Base-by-base conservation (phyloP, 176 grass and related monocot species). In the Raddia guianensis region DNA sequence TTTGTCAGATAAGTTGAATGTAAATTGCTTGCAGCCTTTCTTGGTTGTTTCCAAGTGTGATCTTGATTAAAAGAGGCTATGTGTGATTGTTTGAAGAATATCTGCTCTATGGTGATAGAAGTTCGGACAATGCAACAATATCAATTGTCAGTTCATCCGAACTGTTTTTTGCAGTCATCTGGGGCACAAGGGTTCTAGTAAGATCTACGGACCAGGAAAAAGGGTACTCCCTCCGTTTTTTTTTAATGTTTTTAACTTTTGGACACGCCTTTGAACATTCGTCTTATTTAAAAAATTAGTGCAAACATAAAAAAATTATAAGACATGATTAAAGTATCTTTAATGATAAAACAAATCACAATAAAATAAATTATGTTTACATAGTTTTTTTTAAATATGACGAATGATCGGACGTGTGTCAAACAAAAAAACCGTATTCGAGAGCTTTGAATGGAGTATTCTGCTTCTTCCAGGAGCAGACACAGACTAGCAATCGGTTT, bases 91-190 rank as follows among this genome's bases (percentile, higher is more conserved):
- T 15, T 51, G 70, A 52, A 7, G 15, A 67, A 80, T 75, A 48
- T 13, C 68, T 62, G 47, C 9, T 37, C 48, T 54, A 49, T 5
- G 20, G 8, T 66, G 15, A 49, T 49, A 46, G 27, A 89, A 68
- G 49, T 48, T 84, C 81, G 21, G 45, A 57, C 47, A 37, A 47
- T 68, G 15, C 7, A 19, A 89, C 43, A 66, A 72, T 51, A 32
- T 50, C 72, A 77, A 77, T 51, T 69, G 45, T 63, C 49, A 65
- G 32, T 68, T 62, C 40, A 12, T 52, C 48, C 52, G 82, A 70
- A 88, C 79, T 55, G 8, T n/a, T 66, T 66, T 57, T 9, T 66
- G 49, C 46, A 53, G 18, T 62, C 52, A 52, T 60, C 60, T 27
- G 4, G 44, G 14, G 63, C 32, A 61, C 13, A 40, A 40, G 37